Evolutionary conservation across 192 early-diverging fungal genomes (phyloP), one percentile per base, ranked within the genome.

Genomic region (Nowakowskiella sp.): DNA sequence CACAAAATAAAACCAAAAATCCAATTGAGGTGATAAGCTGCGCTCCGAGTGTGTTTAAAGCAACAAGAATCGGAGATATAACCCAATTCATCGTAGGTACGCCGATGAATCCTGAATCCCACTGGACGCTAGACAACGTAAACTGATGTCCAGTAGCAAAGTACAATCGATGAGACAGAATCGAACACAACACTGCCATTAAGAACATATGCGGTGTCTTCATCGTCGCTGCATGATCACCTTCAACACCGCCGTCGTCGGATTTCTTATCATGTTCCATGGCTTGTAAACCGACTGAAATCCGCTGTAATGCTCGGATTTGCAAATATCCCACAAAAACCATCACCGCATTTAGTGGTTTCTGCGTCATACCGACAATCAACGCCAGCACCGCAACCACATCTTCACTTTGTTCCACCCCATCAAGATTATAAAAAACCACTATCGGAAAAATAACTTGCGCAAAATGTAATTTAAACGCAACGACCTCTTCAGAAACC

Each of bases 111-210:
- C 85, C 91, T 0, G 88, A 69, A 22, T 84, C 81, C 89, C 90
- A 96, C 53, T 94, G 92, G 6, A 96, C 82, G n/a, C 88, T 86
- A 5, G 86, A 74, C 43, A 96, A 67, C 3, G 84, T 90, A 46
- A 82, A 78, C 65, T 98, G 95, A 61, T 98, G 95, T 6, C 90
- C 92, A 1, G 93, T 94, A 7, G 83, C 68, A 72, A 95, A 98
- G 59, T 87, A 98, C 6, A 76, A 65, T 21, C 74, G 67, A 42
- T 74, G 79, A 6, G 74, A 57, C 44, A 85, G 61, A 10, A 82
- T 55, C 3, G 78, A 68, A 39, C 78, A 53, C 29, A 82, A 42
- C 0, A 69, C 58, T 34, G 72, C 52, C n/a, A 64, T 4, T 23
- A 4, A 3, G 9, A 44, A 53, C 16, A 21, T 34, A 27, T 51